Evolutionary conservation across 2,329 filamentous ascomycete genomes (phyloP), one percentile per base, ranked within the genome.

Genomic region (Tolypocladium inflatum): DNA sequence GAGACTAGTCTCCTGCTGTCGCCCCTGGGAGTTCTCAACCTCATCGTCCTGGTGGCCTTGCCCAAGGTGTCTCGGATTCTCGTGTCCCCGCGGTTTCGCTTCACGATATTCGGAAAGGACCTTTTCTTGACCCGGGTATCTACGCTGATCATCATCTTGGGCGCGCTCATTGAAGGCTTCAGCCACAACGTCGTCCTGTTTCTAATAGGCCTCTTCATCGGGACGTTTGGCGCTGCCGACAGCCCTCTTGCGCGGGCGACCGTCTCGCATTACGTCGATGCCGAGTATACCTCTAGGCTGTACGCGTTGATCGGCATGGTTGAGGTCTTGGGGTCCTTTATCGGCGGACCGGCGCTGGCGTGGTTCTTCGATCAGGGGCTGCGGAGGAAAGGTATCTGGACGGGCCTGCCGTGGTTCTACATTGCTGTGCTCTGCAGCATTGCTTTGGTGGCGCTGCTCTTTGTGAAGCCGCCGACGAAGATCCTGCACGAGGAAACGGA

Each of bases 1-100:
- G 68, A 76, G 57, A 73, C 71, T 0, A 75, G 71, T 58, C 68
- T 76, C 57, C 66, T 78, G 37, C 66, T 77, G 9, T 75, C 75
- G 1, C 72, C 75, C 0, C 59, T 75, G 4, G 74, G 75, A 23
- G 54, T 78, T 4, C 66, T 76, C 37, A 71, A 73, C 50, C 66
- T 78, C 39, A 55, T 67, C 41, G 62, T 76, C 38, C 69, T 78
- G 21, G 68, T 63, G 4, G 60, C 64, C 1, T 62, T 78, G 13
- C 75, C 76, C 2, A 67, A 64, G 43, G 39, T 76, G 3, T 72
- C 72, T 0, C 61, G 62, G 17, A 55, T 66, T 17, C 64, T 76
- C 55, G 63, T 68, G 45, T 68, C 70, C 4, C 64, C 63, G 23
- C 70, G 72, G 35, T 70, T 72, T 54, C 65, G 67, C 39, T 64